Conservation (phyloP, 192 early-diverging fungal species). For the Linnemannia schmuckeri region DNA sequence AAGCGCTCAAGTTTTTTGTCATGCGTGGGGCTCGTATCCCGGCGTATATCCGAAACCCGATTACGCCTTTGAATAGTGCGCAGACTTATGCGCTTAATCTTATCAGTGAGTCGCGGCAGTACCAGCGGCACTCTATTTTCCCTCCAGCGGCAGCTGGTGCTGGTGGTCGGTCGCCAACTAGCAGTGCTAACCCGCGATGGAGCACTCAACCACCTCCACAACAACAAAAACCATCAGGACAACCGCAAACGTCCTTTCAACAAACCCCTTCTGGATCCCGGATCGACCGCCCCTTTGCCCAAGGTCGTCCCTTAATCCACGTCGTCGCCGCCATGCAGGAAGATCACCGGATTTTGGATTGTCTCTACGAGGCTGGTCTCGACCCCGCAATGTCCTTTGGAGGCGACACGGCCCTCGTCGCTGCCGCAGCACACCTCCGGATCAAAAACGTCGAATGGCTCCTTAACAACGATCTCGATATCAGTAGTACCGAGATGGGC, state of each 20-base stretch:
- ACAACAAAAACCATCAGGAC: not conserved
- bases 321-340: conserved; percentile 55
- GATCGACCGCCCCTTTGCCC: conserved; percentile 8
- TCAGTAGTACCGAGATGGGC: conserved; percentile 20
- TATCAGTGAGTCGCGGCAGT: conserved; percentile 27
- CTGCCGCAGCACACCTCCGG: conserved; percentile 37
- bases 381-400: conserved; percentile 46
- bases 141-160: not conserved
- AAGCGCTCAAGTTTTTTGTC: conserved; percentile 48
- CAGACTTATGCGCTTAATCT: conserved; percentile 42
- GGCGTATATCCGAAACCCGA: conserved; percentile 42
- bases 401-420: conserved; percentile 35
- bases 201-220: not conserved
- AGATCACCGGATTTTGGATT: conserved; percentile 48
- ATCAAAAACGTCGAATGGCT: conserved; percentile 54
- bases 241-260: not conserved
- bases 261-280: not conserved
- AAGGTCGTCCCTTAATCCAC: conserved; percentile 41
- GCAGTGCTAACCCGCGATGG: not conserved
- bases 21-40: conserved; percentile 44
- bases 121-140: not conserved
- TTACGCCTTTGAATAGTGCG: conserved; percentile 37
- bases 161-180: not conserved
- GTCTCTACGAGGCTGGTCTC: conserved; percentile 47
- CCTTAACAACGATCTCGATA: conserved; percentile 47